A percentile compares a stretch with the other conserved stretches of the same genome.
phyloP scores from a whole-genome alignment of 2,329 filamentous ascomycete genomes.

The Tolypocladium guangdongense region DNA sequence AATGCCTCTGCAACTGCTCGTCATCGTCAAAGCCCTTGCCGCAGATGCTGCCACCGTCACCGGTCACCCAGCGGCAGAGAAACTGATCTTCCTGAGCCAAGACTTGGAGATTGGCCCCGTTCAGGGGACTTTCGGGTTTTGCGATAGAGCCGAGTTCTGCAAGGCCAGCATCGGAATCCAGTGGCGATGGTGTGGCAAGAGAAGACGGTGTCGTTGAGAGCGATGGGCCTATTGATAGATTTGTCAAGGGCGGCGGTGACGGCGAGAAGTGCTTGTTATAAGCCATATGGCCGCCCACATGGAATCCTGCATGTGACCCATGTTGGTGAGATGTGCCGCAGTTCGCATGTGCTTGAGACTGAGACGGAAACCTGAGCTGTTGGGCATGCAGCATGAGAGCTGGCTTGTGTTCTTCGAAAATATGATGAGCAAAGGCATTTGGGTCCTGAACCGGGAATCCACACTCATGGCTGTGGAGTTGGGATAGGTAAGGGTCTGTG shows the following conservation, averaged over 20 bases:
- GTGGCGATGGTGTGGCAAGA: slow-evolving; percentile 16
- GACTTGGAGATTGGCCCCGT: slow-evolving; percentile 6
- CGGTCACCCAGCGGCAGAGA: slow-evolving; percentile 22
- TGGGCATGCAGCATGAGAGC: slow-evolving; percentile 6
- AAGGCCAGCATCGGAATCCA: slow-evolving; percentile 11
- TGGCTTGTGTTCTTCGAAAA: slow-evolving; percentile 16
- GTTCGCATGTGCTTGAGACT: background rate
- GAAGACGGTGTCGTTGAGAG: slow-evolving; percentile 15
- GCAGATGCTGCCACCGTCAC: slow-evolving; percentile 14
- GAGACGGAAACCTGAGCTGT: slow-evolving; percentile 2
- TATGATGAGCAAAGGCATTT: slow-evolving; percentile 15
- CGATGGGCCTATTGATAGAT: slow-evolving; percentile 11
- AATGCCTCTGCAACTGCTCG: slow-evolving; percentile 43
- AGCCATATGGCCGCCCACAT: background rate
- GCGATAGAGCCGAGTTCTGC: background rate
- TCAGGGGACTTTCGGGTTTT: background rate
- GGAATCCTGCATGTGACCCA: slow-evolving; percentile 1
- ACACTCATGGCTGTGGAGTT: slow-evolving; percentile 12
- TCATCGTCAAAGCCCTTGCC: slow-evolving; percentile 28
- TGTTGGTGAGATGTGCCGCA: background rate
- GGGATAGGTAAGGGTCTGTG: slow-evolving; percentile 6
- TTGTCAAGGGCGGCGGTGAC: slow-evolving; percentile 12
- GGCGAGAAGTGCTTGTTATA: slow-evolving; percentile 9
- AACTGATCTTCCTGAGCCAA: slow-evolving; percentile 14
- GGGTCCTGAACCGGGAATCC: slow-evolving; percentile 16